Evolutionary conservation across 306 rosid genomes (phyloP), one percentile per base, ranked within the genome.

Genomic region (Hippophae rhamnoides): DNA sequence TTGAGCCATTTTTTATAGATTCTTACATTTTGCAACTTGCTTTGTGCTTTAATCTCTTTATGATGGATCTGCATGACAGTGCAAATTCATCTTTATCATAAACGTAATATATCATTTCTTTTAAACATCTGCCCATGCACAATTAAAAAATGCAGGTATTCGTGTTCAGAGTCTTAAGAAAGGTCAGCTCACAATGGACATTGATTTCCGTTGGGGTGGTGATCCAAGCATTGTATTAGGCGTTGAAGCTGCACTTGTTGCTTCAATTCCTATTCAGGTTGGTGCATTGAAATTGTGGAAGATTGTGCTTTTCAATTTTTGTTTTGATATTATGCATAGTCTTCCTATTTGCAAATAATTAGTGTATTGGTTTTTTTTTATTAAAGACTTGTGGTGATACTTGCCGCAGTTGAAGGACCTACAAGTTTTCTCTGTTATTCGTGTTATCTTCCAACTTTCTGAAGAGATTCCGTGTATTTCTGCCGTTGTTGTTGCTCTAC

Each of bases 261-360:
- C 98, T 58, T 90, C 98, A 62, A 85, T 87, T 47, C 98, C 98
- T n/a, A 90, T 90, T 63, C 96, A 90, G 96, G 98, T 90, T 59
- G 65, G 44, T 73, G 55, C 54, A 64, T 50, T 56, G 50, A 31
- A 31, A 31, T 31, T 31, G 38, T 31, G 38, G 38, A 31, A 31
- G 38, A 31, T 2, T 2, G 38, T 31, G 5, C 38, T 31, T 31
- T 31, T 31, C 38, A 31, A 4, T 31, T 31, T 31, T 31, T 31
- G 38, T 31, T 18, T 18, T 18, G 23, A 18, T 18, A 18, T 18
- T 18, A 18, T 18, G 23, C 1, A 18, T 18, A 18, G 23, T 18
- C 23, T 18, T 18, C 23, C 23, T 18, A 18, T 18, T 18, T 0
- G 23, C 23, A 18, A 18, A 18, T 18, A 18, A 23, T 50, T 8